Conservation (phyloP, 1,139 yeast genomes). For the Candida freyschussii region DNA sequence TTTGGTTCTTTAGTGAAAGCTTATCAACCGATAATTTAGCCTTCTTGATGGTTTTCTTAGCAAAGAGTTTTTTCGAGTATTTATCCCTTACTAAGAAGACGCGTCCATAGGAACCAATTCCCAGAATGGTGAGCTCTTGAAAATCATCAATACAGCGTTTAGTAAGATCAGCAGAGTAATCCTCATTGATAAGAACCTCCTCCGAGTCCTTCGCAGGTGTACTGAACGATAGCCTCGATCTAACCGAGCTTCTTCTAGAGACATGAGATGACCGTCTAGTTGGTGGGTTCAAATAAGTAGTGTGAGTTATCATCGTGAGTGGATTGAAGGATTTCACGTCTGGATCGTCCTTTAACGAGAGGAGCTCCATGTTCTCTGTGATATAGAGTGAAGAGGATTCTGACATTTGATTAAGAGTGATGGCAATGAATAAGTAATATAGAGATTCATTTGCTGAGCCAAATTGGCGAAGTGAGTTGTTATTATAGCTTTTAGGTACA, state of each 20-base stretch:
- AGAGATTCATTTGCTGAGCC: too few species aligned
- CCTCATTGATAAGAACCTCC: slow-evolving; percentile 8
- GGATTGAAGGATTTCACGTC: not conserved
- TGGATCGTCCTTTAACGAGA: slow-evolving; percentile 5
- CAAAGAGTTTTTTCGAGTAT: slow-evolving; percentile 63
- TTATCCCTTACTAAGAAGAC: slow-evolving; percentile 72
- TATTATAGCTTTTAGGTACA: too few species aligned
- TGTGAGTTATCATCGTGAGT: slow-evolving; percentile 1
- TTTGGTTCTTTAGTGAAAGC: slow-evolving; percentile 22
- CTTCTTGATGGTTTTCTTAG: slow-evolving; percentile 84
- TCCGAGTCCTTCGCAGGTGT: slow-evolving; percentile 11
- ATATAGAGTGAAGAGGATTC: not conserved
- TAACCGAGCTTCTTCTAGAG: slow-evolving; percentile 11
- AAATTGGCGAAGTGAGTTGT: too few species aligned
- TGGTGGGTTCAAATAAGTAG: not conserved
- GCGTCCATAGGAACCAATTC: slow-evolving; percentile 88
- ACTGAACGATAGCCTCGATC: slow-evolving; percentile 11
- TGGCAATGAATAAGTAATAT: too few species aligned
- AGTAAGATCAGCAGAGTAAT: slow-evolving; percentile 13
- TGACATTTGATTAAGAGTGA: too few species aligned
- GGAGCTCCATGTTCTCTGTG: slow-evolving; percentile 1
- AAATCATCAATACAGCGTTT: slow-evolving; percentile 50
- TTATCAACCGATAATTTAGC: slow-evolving; percentile 53
- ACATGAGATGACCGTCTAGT: not conserved
- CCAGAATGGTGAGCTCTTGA: slow-evolving; percentile 68